Evolutionary conservation across 1,139 yeast species (phyloP), one percentile per base, ranked within the genome.

Genomic region (Pichia sp.): DNA sequence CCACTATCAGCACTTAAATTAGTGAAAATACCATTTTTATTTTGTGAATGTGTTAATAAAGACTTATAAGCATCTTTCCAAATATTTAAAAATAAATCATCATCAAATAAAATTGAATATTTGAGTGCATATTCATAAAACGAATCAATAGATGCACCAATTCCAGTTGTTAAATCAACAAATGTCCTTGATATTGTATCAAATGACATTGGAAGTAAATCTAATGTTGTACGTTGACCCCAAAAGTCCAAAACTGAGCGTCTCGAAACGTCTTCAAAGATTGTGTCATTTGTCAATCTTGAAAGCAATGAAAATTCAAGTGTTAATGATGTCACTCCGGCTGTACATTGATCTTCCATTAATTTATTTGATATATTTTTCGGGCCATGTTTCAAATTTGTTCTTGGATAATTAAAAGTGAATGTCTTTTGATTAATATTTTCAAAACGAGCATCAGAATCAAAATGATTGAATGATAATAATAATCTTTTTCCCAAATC

Each of bases 71-170:
- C 72, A 3, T 68, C 64, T 32, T 72, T 65, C 76, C 90, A 90
- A 0, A 87, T 79, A 0, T 70, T 61, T 66, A 75, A 71, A 62
- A 85, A 71, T 34, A 73, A 68, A 16, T 72, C 70, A 61, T 89
- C 95, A 56, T 85, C 72, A 53, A 89, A 88, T 11, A 90, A 60
- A 13, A 89, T 76, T 3, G 90, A 71, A 25, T 82, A 80, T 60
- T 90, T 90, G 36, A 87, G 72, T 0, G 96, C 86, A 63, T 90
- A 87, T 61, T 90, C 97, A 62, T 85, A 90, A 59, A 86, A 87
- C 0, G 96, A 88, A 66, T 90, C 97, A n/a, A 87, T 78, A 3
- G 95, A 85, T 0, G 97, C 97, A 0, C 97, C 97, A 11, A 86
- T 74, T 0, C 97, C 96, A 0, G 92, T 77, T 39, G 81, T 68